Evolutionary conservation across 495 filamentous ascomycete genomes (phyloP), one percentile per base, ranked within the genome.

Genomic region (Oleoguttula mirabilis): DNA sequence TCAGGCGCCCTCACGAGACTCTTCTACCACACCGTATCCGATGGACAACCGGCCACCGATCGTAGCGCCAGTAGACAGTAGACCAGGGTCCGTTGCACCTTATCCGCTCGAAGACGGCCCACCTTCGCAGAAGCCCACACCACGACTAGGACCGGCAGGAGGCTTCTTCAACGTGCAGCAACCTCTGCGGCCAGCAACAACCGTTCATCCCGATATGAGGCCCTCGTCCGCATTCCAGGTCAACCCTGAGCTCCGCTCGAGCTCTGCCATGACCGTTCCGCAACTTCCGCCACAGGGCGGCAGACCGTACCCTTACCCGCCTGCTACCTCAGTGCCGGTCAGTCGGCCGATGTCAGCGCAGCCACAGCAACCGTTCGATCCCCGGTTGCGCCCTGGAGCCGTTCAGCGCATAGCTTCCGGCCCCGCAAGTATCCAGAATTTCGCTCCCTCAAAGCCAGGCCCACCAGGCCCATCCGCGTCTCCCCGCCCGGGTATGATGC

Each of bases 1-100:
- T 11, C 31, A 39, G 4, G 32, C 21, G 14, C 51, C 47, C 8
- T 33, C 35, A 10, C 45, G 50, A 14, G 31, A 20, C 7, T 30
- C 30, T 10, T 41, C 40, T 19, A 50, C 27, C 6, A 73, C 73
- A 17, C 83, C 79, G 22, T 86, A 88, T 58, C 77, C 79, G 2
- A 64, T 73, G 36, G 72, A 71, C 51, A 67, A 79, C 43, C 54
- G 63, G 30, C 70, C 73, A 3, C 57, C 63, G 24, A 58, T 64
- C 35, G 55, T 65, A 3, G 14, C 37, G 11, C 51, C 41, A 1
- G 16, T 20, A 6, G 39, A 38, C 6, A 24, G n/a, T 32, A 60
- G 57, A 41, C 49, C 56, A 31, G 59, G 22, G 55, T 66, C 68
- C 10, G 55, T 52, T 17, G 64, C 66, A 3, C 72, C 72, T 4